Evolutionary conservation across 345 rosid genomes (phyloP), one percentile per base, ranked within the genome.

Genomic region (Orychophragmus violaceus): DNA sequence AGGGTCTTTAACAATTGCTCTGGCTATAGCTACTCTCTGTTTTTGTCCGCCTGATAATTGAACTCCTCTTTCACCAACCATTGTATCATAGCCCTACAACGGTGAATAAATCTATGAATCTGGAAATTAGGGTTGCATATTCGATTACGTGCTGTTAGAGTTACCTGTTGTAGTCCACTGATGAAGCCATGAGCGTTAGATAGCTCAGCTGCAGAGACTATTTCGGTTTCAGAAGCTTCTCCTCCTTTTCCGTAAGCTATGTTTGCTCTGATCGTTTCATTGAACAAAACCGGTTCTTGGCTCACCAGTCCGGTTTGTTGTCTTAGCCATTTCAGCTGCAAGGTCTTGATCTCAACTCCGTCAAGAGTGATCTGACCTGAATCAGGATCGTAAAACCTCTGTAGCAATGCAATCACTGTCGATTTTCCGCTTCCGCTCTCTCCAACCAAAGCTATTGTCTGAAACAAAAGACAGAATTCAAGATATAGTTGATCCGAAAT

Each of bases 381-480:
- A 42, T 91, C 91, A 8, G 87, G 90, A 74, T 88, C 86, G 22
- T 91, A 88, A 64, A 88, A 91, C 41, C 97, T 76, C 59, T 86
- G 96, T 78, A 91, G 16, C 71, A 88, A 59, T 0, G 97, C 69
- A 5, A 86, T 79, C 33, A 85, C 91, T 0, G 96, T 86, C 1
- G 96, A 91, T 77, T 91, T 91, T 2, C 96, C 97, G 11, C 96
- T 71, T 11, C 97, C 96, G 30, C 96, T 91, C 67, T 88, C 97
- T 71, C 94, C 96, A 30, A 91, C 97, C 62, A 88, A 56, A 66
- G 97, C 96, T 46, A 88, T 81, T 21, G 89, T 83, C 96, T 91
- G 83, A 30, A 64, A 6, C 22, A 46, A n/a, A 51, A 54, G 1
- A 22, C 12, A 22, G 36, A 37, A 29, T 32, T 45, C 16, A 48